These are phyloP conservation scores for Exophiala xenobiotica DNA, from an alignment of 2,329 filamentous ascomycete species.

Conservation along the genomic window DNA sequence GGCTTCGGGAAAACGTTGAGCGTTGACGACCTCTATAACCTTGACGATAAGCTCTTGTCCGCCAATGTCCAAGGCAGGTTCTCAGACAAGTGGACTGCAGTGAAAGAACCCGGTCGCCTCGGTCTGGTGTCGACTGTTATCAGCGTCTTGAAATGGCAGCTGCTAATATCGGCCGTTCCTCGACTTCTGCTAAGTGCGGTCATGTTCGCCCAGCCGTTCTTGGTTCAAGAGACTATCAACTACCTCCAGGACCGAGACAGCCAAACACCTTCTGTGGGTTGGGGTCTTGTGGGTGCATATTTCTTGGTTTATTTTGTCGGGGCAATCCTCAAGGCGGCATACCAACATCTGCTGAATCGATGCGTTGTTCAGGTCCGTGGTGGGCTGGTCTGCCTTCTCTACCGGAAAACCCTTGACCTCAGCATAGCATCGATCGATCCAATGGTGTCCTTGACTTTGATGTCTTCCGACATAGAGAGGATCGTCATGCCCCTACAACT, in stretches of 20 bases:
- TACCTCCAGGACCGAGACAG: slow-evolving; percentile 35
- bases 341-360: slow-evolving; percentile 45
- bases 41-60: slow-evolving; percentile 48
- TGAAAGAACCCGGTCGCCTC: slow-evolving; percentile 29
- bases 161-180: slow-evolving; percentile 25
- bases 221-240: slow-evolving; percentile 39
- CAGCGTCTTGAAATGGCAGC: slow-evolving; percentile 21
- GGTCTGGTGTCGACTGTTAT: slow-evolving; percentile 12
- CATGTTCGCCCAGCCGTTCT: slow-evolving; percentile 35
- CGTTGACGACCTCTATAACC: slow-evolving; percentile 45
- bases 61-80: slow-evolving; percentile 42
- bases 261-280: slow-evolving; percentile 39
- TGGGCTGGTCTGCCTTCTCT: slow-evolving; percentile 51
- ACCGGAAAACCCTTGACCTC: slow-evolving; percentile 46
- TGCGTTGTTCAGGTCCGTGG: slow-evolving; percentile 46
- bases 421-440: slow-evolving; percentile 37
- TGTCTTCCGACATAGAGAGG: slow-evolving; percentile 47
- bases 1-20: slow-evolving; percentile 48
- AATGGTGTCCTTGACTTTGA: slow-evolving; percentile 45
- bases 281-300: slow-evolving; percentile 47
- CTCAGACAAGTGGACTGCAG: slow-evolving; percentile 41
- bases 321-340: slow-evolving; percentile 42
- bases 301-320: slow-evolving; percentile 44
- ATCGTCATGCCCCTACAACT: slow-evolving; percentile 43
- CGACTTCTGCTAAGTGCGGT: slow-evolving; percentile 30